Percentiles rank a stretch among this genome's conserved stretches.
Evolutionary conservation across 129 eudicot species (phyloP).

Genomic region (Saussurea involucrata): DNA sequence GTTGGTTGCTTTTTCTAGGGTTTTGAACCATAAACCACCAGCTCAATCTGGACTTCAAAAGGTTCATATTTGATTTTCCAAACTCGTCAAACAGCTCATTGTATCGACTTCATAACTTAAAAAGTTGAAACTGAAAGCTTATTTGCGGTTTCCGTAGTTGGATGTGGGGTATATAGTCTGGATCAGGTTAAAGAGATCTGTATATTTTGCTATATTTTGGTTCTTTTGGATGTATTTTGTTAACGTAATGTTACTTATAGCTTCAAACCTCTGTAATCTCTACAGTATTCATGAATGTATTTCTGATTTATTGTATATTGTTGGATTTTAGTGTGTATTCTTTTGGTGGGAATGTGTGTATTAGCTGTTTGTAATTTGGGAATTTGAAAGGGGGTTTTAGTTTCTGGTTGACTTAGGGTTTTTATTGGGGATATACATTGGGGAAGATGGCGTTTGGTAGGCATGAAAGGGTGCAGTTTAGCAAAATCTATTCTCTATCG

Average conservation of each 20-base stretch:
- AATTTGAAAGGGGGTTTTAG: not conserved
- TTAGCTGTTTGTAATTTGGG: conserved; percentile 5
- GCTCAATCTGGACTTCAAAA: conserved; percentile 23
- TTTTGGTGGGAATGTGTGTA: conserved; percentile 17
- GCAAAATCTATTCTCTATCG: conserved; percentile 69
- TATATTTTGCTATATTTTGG: conserved; percentile 3
- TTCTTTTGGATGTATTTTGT: conserved; percentile 14
- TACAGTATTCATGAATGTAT: conserved; percentile 27
- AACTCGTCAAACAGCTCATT: not conserved
- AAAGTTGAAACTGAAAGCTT: not conserved
- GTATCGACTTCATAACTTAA: not conserved
- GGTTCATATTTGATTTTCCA: not conserved
- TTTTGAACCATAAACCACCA: conserved; percentile 26
- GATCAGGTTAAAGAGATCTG: conserved; percentile 33
- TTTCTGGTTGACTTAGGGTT: conserved; percentile 10
- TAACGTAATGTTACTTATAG: conserved; percentile 10
- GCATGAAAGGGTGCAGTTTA: conserved; percentile 53
- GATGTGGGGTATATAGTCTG: not conserved
- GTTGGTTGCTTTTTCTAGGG: conserved; percentile 28
- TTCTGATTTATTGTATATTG: conserved; percentile 1
- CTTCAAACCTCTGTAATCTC: conserved; percentile 12
- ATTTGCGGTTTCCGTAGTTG: conserved; percentile 13
- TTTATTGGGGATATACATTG: not conserved
- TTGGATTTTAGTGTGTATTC: conserved; percentile 16
- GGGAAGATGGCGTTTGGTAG: conserved; percentile 41